Evolutionary conservation across 2,329 filamentous ascomycete species (phyloP), one percentile per base, ranked within the genome.

Genomic region (Alternaria longipes): DNA sequence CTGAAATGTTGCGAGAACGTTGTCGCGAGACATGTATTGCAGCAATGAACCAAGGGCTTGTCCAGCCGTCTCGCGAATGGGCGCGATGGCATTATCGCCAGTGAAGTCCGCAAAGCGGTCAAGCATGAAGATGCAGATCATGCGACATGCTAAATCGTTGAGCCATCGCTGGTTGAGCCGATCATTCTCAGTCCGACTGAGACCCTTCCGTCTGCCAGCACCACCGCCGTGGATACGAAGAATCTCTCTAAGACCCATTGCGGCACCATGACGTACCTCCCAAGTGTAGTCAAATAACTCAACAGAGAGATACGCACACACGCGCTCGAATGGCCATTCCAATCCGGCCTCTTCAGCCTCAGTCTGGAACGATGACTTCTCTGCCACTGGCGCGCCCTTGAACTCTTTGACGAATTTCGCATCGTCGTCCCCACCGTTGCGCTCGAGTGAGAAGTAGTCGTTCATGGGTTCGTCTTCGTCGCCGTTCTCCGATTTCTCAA

Each of bases 21-120:
- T 94, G 16, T 86, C 83, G 2, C 90, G 83, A 0, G 93, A 89
- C 7, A 99, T 85, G 76, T 97, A 93, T 66, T 92, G 93, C 55
- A 99, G 83, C 14, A 96, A 88, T 12, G 94, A 93, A 70, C 94
- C 96, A 14, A 99, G 84, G 3, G 94, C 94, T 80, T 99, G 95
- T 46, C 95, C 95, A 41, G 97, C 92, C 0, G 94, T 97, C 81
- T 99, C 95, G 66, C 95, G 87, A 65, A 99, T 97, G 0, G 95
- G 95, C 0, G 95, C 95, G 41, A 99, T 93, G 1, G 96, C 97
- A 54, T 93, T 99, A 78, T 99, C 95, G 5, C 94, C 97, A 60
- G 96, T 95, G 81, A 97, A 99, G 75, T 99, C 95, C 58, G 94
- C 96, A 75, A 99, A 99, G 54, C 94, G 90, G 80, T 99, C 95